A percentile compares a stretch with the other conserved stretches of the same genome.
Evolutionary conservation across 148 eudicot species (phyloP).

Genomic region (Chenopodium quinoa): DNA sequence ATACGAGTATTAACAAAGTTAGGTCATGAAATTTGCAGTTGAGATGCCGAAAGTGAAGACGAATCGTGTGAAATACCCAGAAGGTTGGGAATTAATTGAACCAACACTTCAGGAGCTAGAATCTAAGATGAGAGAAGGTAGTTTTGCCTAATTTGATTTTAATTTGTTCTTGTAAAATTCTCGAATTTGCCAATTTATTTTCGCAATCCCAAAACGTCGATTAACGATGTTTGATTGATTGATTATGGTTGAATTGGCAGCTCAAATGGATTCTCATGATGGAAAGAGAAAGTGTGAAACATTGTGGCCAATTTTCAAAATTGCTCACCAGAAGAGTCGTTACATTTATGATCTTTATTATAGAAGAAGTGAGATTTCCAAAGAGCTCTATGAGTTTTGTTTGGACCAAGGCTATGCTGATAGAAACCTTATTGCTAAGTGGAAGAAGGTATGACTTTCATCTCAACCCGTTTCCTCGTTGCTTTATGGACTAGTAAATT

Average conservation of each 20-base stretch:
- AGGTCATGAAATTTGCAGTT: slow-evolving; percentile 16
- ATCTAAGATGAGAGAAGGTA: slow-evolving; percentile 43
- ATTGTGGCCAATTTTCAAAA: slow-evolving; percentile 46
- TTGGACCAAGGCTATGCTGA: slow-evolving; percentile 50
- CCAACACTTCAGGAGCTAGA: slow-evolving; percentile 42
- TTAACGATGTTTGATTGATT: too few relatives aligned
- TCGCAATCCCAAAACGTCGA: too few relatives aligned
- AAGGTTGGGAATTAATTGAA: slow-evolving; percentile 46
- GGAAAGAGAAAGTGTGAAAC: slow-evolving; percentile 47
- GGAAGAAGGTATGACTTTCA: slow-evolving; percentile 38
- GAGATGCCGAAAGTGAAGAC: slow-evolving; percentile 42
- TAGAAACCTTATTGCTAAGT: slow-evolving; percentile 44
- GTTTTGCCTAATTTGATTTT: too few relatives aligned
- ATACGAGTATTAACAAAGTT: too few relatives aligned
- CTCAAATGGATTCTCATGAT: slow-evolving; percentile 41
- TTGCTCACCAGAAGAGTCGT: slow-evolving; percentile 45
- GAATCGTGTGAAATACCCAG: slow-evolving; percentile 35
- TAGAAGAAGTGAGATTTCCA: slow-evolving; percentile 38
- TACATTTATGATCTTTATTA: slow-evolving; percentile 39
- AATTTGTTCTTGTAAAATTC: too few relatives aligned
- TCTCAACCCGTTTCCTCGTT: neutral
- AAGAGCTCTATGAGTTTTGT: slow-evolving; percentile 44
- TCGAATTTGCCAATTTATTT: too few relatives aligned
- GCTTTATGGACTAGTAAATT: neutral
- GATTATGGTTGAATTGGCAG: slow-evolving; percentile 21